phyloP scores from a whole-genome alignment of 345 rosid species.

The Brassica carinata region DNA sequence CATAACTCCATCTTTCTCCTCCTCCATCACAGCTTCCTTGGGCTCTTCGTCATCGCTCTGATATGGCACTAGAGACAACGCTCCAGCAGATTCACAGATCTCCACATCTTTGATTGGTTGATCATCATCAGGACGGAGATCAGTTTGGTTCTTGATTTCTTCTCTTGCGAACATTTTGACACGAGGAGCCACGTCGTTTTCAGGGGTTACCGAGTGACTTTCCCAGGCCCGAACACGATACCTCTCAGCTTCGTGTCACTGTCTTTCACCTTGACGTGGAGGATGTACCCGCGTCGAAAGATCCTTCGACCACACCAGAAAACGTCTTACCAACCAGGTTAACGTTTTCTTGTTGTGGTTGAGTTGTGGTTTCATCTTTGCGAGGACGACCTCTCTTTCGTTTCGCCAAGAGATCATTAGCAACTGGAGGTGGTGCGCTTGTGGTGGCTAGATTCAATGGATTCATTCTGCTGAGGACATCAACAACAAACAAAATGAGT shows the following conservation, averaged over 20 bases:
- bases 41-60: slow-evolving; percentile 20
- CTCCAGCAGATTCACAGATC: slow-evolving; percentile 36
- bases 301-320: slow-evolving; percentile 63
- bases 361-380: slow-evolving; percentile 42
- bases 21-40: slow-evolving; percentile 28
- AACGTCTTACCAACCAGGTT: slow-evolving; percentile 56
- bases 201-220: slow-evolving; percentile 47
- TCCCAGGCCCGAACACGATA: slow-evolving; percentile 15
- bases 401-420: slow-evolving; percentile 43
- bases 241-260: slow-evolving; percentile 33
- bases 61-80: slow-evolving; percentile 28
- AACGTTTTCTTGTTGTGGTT: slow-evolving; percentile 27
- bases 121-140: slow-evolving; percentile 32
- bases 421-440: slow-evolving; percentile 40
- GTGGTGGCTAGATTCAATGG: slow-evolving; percentile 38
- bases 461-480: slow-evolving; percentile 38
- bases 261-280: slow-evolving; percentile 56
- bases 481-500: neutral
- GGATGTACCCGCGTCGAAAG: slow-evolving; percentile 71
- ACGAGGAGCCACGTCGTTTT: slow-evolving; percentile 68
- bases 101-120: slow-evolving; percentile 38
- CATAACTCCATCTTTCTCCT: neutral
- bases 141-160: slow-evolving; percentile 44
- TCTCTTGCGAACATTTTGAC: slow-evolving; percentile 53
- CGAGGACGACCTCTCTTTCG: slow-evolving; percentile 70